These are phyloP conservation scores for Xylaria sp. DNA, from an alignment of 2,329 filamentous ascomycete genomes.

Conservation along the genomic window DNA sequence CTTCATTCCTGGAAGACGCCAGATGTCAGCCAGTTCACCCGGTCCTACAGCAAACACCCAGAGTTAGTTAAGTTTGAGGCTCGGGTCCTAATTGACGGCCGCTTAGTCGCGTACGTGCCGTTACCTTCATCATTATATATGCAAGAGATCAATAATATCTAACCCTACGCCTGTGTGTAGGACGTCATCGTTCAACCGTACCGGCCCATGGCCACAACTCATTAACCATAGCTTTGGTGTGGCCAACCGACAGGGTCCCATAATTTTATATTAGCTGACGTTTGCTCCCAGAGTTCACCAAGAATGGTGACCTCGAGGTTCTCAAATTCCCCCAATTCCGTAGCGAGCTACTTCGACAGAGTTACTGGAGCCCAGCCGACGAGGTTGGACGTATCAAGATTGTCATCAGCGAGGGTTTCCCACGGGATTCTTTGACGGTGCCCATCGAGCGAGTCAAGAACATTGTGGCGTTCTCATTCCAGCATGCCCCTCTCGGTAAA, in stretches of 20 bases:
- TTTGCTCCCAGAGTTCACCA: conserved; percentile 59
- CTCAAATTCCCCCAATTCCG: conserved; percentile 80
- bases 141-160: conserved; percentile 4
- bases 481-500: conserved; percentile 82
- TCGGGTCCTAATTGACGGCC: conserved; percentile 75
- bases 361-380: conserved; percentile 77
- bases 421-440: conserved; percentile 61
- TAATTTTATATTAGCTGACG: conserved; percentile 41
- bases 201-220: conserved; percentile 62
- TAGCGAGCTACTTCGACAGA: conserved; percentile 73
- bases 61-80: conserved; percentile 72
- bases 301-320: conserved; percentile 67
- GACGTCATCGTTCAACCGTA: conserved; percentile 65
- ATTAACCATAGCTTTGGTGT: conserved; percentile 59
- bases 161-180: conserved; percentile 50
- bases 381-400: conserved; percentile 80
- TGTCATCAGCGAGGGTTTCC: conserved; percentile 78
- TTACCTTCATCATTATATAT: not conserved
- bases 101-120: conserved; percentile 66
- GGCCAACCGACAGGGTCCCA: conserved; percentile 17
- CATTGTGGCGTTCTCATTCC: conserved; percentile 82
- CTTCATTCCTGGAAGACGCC: conserved; percentile 79
- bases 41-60: conserved; percentile 65
- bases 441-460: conserved; percentile 77
- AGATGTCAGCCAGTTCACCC: conserved; percentile 67